Conservation (phyloP, 148 eudicot species). For the Oxyria digyna region DNA sequence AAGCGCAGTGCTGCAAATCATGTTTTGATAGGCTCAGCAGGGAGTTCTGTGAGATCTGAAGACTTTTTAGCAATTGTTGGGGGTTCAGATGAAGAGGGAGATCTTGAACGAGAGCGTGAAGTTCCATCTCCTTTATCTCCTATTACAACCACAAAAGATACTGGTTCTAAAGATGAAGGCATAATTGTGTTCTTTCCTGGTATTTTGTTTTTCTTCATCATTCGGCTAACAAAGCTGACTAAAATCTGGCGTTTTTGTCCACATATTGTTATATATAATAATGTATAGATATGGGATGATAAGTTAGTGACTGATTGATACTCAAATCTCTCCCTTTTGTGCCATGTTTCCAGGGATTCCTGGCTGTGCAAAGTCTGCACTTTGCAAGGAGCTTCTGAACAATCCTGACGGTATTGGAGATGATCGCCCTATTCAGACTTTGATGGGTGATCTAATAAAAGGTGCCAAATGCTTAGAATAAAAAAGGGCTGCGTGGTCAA, state of each 20-base stretch:
- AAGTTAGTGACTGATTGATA: background rate
- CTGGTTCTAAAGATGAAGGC: constrained; percentile 50
- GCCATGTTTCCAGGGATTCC: constrained; percentile 61
- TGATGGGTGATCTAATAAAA: constrained; percentile 95
- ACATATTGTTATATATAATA: background rate
- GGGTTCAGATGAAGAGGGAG: constrained; percentile 81
- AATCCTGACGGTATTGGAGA: constrained; percentile 55
- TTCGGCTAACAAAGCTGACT: background rate
- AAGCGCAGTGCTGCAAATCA: constrained; percentile 70
- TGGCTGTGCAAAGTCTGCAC: constrained; percentile 96
- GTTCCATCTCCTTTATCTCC: constrained; percentile 27
- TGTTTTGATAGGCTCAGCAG: constrained; percentile 80
- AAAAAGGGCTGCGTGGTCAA: background rate
- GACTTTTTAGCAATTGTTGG: constrained; percentile 71
- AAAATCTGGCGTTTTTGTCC: background rate
- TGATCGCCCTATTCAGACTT: constrained; percentile 63
- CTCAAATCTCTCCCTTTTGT: background rate
- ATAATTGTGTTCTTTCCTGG: constrained; percentile 95
- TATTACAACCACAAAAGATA: constrained; percentile 24
- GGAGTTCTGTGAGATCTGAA: constrained; percentile 67
- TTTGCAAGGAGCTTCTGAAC: constrained; percentile 67
- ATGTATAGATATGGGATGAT: background rate
- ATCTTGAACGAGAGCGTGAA: constrained; percentile 50
- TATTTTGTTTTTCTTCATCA: constrained; percentile 11
- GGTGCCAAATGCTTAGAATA: constrained; percentile 32